phyloP scores from a whole-genome alignment of 352 stramenopile genomes.

The Thalassiosira mediterranea region DNA sequence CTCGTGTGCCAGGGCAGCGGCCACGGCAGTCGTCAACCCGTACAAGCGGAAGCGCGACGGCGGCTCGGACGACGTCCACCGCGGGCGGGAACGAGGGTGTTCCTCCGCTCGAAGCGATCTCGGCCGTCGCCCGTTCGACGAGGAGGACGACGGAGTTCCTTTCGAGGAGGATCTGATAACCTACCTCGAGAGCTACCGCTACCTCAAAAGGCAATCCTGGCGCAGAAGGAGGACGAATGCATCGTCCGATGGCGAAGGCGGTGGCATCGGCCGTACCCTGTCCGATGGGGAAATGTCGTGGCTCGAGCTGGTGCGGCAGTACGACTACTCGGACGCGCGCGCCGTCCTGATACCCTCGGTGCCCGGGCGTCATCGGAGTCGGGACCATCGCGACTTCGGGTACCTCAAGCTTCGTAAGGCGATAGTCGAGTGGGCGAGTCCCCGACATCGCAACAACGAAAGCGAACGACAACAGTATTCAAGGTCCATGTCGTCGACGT shows the following conservation, averaged over 20 bases:
- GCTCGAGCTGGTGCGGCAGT: constrained; percentile 56
- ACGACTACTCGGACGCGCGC: constrained; percentile 70
- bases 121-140: background rate
- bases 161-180: constrained; percentile 73
- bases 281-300: constrained; percentile 34
- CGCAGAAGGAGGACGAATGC: background rate
- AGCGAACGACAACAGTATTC: background rate
- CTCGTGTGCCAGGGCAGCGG: no score
- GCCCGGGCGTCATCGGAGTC: constrained; percentile 56
- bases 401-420: constrained; percentile 61
- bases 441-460: background rate
- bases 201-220: constrained; percentile 49
- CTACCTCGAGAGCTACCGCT: constrained; percentile 73
- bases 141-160: background rate
- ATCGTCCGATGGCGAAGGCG: constrained; percentile 6
- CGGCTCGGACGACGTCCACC: no score
- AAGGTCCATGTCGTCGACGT: no score
- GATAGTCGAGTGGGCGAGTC: constrained; percentile 23
- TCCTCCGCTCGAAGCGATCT: no score
- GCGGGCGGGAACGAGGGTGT: no score
- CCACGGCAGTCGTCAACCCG: constrained; percentile 3
- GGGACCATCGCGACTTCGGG: constrained; percentile 41
- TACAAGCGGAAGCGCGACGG: constrained; percentile 20
- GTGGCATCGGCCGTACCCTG: background rate
- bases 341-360: constrained; percentile 75